Base-by-base conservation (phyloP, 306 rosid species). In the Phaseolus lunatus region DNA sequence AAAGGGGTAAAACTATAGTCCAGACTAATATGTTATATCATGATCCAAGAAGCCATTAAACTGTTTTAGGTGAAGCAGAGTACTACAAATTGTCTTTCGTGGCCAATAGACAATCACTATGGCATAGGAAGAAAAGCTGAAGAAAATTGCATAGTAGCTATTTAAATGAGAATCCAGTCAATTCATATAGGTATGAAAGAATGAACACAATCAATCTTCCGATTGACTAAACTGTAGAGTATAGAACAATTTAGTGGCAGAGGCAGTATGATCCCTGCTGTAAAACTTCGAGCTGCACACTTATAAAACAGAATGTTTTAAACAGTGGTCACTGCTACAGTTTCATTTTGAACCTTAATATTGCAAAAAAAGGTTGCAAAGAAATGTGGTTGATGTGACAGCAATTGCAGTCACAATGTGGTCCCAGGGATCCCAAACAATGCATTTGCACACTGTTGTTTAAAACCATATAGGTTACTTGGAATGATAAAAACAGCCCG, bases 281-380 rank as follows among this genome's bases (percentile, higher is more conserved):
- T 47, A 61, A 47, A 47, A 19, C 13, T 45, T 80, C 24, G 11
- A 19, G 18, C 31, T 80, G 24, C 79, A 65, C 20, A 29, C 16
- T 20, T 16, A 29, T 20, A 45, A 11, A 33, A 29, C n/a, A 14
- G 6, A 15, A 56, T 11, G 33, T 27, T 56, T 56, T 3, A 56
- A 24, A 56, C 14, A 23, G n/a, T 12, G 16, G n/a, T 20, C 27
- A 43, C 0, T 4, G 33, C 13, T 56, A 11, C 63, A 23, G 33
- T 26, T 58, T 58, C 19, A 14, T 58, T 26, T n/a, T 2, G 5
- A 24, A 26, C 19, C 65, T 58, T 58, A 58, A 5, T 26, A 57
- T 13, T 0, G 19, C 3, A 14, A 58, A 57, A n/a, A 57, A 9
- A 1, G 10, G 44, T 24, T 57, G 35, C 31, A 0, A 3, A 26